phyloP scores from a whole-genome alignment of 148 eudicot species.

The Rhododendron vialii region DNA sequence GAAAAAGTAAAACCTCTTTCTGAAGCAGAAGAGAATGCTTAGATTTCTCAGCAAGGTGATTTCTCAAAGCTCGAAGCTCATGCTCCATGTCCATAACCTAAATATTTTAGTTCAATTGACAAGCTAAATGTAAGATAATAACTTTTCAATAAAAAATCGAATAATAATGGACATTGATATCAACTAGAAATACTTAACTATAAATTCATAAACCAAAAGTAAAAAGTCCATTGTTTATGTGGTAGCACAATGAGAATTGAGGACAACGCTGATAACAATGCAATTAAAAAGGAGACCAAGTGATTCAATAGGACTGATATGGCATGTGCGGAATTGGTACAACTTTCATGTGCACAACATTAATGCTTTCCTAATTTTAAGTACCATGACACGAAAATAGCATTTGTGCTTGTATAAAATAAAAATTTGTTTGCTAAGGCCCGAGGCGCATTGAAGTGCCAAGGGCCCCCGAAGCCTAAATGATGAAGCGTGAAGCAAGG shows the following conservation, averaged over 20 bases:
- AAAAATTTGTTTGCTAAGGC: background rate
- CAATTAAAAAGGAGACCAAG: background rate
- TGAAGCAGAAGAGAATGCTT: conserved; percentile 76
- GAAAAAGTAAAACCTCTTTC: conserved; percentile 60
- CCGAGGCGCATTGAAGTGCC: background rate
- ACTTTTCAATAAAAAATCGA: background rate
- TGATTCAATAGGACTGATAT: background rate
- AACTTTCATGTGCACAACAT: background rate
- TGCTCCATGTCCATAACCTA: conserved; percentile 99
- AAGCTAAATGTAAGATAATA: conserved; percentile 1
- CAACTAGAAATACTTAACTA: background rate
- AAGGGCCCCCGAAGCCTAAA: background rate
- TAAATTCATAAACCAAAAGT: background rate
- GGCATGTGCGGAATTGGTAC: background rate
- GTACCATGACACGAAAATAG: background rate
- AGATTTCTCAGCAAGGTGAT: conserved; percentile 86
- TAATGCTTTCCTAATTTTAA: background rate
- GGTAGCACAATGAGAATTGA: conserved; percentile 1
- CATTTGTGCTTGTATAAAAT: background rate
- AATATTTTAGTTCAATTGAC: conserved; percentile 9
- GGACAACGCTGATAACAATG: background rate
- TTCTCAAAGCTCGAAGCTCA: conserved; percentile 87
- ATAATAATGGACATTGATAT: background rate
- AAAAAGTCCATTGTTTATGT: background rate
- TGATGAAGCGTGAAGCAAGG: background rate